Base-by-base conservation (phyloP, 306 rosid species). In the Carpinus viminea region DNA sequence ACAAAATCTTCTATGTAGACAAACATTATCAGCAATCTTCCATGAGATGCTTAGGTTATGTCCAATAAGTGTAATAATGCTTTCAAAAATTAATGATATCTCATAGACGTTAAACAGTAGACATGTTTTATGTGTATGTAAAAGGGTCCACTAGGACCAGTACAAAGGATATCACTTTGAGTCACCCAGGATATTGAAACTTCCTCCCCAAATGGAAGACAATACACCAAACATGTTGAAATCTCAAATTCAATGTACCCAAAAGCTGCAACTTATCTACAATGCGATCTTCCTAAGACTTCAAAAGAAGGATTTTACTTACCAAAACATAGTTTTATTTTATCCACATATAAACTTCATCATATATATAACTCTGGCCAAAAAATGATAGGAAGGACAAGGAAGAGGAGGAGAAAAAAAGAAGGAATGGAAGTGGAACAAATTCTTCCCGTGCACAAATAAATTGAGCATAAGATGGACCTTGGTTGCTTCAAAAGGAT, bases 401-500 rank as follows among this genome's bases (percentile, higher is more conserved):
- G 21, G n/a, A 54, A 54, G 24, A 21, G 64, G 5, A 3, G 65
- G 20, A 53, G 57, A 17, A 53, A 17, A 7, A 53, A 15, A 1
- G 8, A 57, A 21, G 21, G 64, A 21, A 24, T 21, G 16, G 65
- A 57, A 24, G 34, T 10, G 31, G 21, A 57, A 57, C 12, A 0
- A 62, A 28, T 28, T 28, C n/a, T 62, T 62, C 31, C 69, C 45
- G 31, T 62, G 69, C 41, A 12, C 4, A 62, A 31, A 62, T 62
- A 16, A 62, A 34, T 62, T 62, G 43, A 46, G 46, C 43, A 62
- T 15, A 62, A 62, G 69, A 34, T 13, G 21, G 47, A 64, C 47
- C 70, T 34, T 18, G 3, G 70, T 64, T 64, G 52, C 18, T 48
- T 74, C 48, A 8, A 47, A 61, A 80, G 68, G 79, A 69, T 53